phyloP scores from a whole-genome alignment of 495 filamentous ascomycete species.

The Penicillium canescens region DNA sequence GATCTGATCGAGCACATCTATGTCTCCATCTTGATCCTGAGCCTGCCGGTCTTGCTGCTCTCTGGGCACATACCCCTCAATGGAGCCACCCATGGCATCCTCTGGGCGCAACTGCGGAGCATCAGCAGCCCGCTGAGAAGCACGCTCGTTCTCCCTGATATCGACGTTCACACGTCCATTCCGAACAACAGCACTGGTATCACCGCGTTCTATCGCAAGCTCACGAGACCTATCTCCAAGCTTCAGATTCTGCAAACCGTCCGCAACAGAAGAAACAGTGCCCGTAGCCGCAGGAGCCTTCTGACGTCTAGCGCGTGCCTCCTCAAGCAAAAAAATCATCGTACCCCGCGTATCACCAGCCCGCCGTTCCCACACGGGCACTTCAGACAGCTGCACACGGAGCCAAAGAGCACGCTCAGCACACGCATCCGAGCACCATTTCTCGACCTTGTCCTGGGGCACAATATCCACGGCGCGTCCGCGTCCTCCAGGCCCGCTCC shows the following conservation, averaged over 20 bases:
- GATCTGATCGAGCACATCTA: conserved; percentile 39
- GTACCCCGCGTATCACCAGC: conserved; percentile 37
- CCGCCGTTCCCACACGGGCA: conserved; percentile 73
- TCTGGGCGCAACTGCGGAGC: conserved; percentile 36
- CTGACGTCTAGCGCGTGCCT: conserved; percentile 26
- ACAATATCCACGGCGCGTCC: conserved; percentile 58
- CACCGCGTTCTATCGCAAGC: conserved; percentile 51
- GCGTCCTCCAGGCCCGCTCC: conserved; percentile 52
- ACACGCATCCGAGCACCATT: conserved; percentile 86
- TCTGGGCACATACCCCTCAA: conserved; percentile 47
- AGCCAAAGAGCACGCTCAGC: conserved; percentile 77
- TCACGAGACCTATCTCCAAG: conserved; percentile 30
- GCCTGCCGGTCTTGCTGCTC: conserved; percentile 11
- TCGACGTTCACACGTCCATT: conserved; percentile 37
- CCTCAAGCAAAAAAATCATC: conserved; percentile 57
- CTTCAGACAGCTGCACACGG: conserved; percentile 78
- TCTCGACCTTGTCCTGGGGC: conserved; percentile 67
- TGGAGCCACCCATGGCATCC: conserved; percentile 41
- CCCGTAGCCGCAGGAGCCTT: conserved; percentile 10
- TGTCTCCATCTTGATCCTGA: conserved; percentile 19
- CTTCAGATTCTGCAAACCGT: conserved; percentile 33
- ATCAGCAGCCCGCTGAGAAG: conserved; percentile 9
- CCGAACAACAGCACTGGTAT: conserved; percentile 28
- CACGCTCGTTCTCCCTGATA: conserved; percentile 40
- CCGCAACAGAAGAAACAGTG: conserved; percentile 25